A percentile compares a stretch with the other conserved stretches of the same genome.
phyloP scores from a whole-genome alignment of 331 rosid genomes.

The Pyrus hybrid region DNA sequence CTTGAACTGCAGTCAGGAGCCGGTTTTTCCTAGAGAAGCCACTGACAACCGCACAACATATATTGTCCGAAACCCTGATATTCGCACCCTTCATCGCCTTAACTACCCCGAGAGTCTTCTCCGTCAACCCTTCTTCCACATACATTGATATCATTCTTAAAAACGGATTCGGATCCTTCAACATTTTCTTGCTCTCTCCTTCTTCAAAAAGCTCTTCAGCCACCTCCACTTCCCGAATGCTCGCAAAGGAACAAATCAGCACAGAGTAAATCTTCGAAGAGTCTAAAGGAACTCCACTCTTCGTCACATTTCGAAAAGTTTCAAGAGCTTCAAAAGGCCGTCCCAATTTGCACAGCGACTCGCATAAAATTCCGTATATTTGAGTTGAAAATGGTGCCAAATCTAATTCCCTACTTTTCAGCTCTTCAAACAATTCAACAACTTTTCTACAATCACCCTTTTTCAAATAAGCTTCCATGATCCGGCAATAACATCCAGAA shows the following conservation, averaged over 20 bases:
- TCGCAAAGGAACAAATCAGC: slow-evolving; percentile 53
- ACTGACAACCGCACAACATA: slow-evolving; percentile 54
- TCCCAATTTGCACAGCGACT: slow-evolving; percentile 42
- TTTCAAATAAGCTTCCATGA: slow-evolving; percentile 54
- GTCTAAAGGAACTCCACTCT: slow-evolving; percentile 27
- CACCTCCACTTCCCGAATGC: slow-evolving; percentile 23
- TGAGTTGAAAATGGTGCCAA: slow-evolving; percentile 18
- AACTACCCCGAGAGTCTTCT: slow-evolving; percentile 47
- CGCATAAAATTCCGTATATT: slow-evolving; percentile 35
- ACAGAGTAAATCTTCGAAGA: slow-evolving; percentile 40
- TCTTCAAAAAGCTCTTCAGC: slow-evolving; percentile 51
- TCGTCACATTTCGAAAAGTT: slow-evolving; percentile 35
- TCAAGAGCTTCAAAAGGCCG: slow-evolving; percentile 52
- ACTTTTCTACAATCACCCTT: slow-evolving; percentile 35
- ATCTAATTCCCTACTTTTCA: slow-evolving; percentile 18
- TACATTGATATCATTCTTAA: slow-evolving; percentile 56
- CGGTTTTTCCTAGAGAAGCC: slow-evolving; percentile 54
- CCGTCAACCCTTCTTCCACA: slow-evolving; percentile 46
- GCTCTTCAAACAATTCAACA: slow-evolving; percentile 38
- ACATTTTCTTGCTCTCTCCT: slow-evolving; percentile 30
- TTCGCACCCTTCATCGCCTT: slow-evolving; percentile 39
- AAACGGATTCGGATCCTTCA: slow-evolving; percentile 53
- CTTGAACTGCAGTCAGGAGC: slow-evolving; percentile 30
- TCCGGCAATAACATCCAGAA: slow-evolving; percentile 37
- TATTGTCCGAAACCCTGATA: slow-evolving; percentile 47